Evolutionary conservation across 2,329 filamentous ascomycete species (phyloP), one percentile per base, ranked within the genome.

Genomic region (Lecanicillium sp.): DNA sequence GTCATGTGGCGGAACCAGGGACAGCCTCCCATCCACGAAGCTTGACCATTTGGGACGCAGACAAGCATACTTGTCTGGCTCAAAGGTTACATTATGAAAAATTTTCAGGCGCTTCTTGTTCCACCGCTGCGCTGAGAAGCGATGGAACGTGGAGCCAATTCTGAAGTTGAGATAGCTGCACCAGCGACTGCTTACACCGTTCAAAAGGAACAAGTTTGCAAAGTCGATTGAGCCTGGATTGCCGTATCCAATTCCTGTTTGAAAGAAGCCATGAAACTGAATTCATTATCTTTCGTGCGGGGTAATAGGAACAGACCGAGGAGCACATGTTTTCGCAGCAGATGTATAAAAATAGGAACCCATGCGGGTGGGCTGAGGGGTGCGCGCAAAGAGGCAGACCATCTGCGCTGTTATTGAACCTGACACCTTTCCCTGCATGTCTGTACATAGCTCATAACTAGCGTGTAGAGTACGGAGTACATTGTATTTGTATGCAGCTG

Each of bases 271-370:
- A 27, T 27, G 15, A 23, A n/a, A 23, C n/a, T 20, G 19, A 40
- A 11, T 40, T 14, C 19, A 21, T 36, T 26, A 47, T 47, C 27
- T 33, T 39, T n/a, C 26, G 36, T 33, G 44, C 44, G 44, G 44
- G 36, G 44, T 17, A 29, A 36, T 7, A 33, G 9, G 29, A 26
- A 8, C 21, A 33, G 5, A 21, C 41, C 26, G 21, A 39, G 19
- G 20, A 26, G 30, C 42, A 44, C 30, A 44, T 45, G 42, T 26
- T 21, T 12, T n/a, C n/a, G 23, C 6, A 12, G 26, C 7, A 29
- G 21, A n/a, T 44, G 30, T 35, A 33, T 33, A 33, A 33, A 33
- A 26, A 43, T 35, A 24, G 20, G 12, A 24, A 14, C 20, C n/a
- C n/a, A n/a, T n/a, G n/a, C n/a, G n/a, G n/a, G n/a, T n/a, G n/a